Percentiles rank a stretch among this genome's conserved stretches.
Evolutionary conservation across 495 filamentous ascomycete species (phyloP).

Genomic region (Daldinia bambusicola): DNA sequence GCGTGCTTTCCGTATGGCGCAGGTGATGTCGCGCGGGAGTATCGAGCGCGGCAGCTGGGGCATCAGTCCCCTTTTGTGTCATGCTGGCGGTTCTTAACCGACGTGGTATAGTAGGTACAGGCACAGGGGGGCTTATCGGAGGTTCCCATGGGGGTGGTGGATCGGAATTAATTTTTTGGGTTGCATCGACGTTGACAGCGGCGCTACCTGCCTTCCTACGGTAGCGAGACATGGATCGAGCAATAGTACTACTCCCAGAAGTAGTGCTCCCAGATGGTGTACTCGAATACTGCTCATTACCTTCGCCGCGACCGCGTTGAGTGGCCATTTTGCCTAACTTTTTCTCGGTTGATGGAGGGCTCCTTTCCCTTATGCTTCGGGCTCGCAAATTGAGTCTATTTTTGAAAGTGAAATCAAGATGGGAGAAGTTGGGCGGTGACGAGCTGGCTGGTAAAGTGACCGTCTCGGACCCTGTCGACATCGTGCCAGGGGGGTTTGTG

Average conservation of each 20-base stretch:
- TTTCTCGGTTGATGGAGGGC: constrained; percentile 20
- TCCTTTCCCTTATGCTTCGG: constrained; percentile 23
- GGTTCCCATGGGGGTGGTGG: constrained; percentile 41
- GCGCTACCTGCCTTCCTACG: constrained; percentile 52
- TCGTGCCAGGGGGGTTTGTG: constrained; percentile 34
- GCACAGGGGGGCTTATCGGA: constrained; percentile 47
- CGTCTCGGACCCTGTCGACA: constrained; percentile 44
- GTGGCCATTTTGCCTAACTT: constrained; percentile 19
- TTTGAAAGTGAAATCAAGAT: constrained; percentile 21
- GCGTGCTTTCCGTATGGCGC: constrained; percentile 38
- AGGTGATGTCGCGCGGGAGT: constrained; percentile 39
- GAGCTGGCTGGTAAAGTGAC: constrained; percentile 31
- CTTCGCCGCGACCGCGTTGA: constrained; percentile 17
- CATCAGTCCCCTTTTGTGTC: constrained; percentile 37
- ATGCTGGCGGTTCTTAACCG: constrained; percentile 36
- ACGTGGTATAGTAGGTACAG: constrained; percentile 47
- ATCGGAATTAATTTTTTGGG: constrained; percentile 47
- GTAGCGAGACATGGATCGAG: constrained; percentile 70
- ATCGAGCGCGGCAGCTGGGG: constrained; percentile 24
- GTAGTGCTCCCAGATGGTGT: constrained; percentile 48
- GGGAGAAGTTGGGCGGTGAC: constrained; percentile 39
- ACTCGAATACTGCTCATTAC: constrained; percentile 28
- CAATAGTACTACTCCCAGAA: constrained; percentile 50
- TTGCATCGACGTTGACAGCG: constrained; percentile 43
- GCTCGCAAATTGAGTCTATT: constrained; percentile 25